Percentiles rank a stretch among this genome's conserved stretches.
Evolutionary conservation across 202 grass and related monocot genomes (phyloP).

Genomic region (Schoenoplectus triqueter): DNA sequence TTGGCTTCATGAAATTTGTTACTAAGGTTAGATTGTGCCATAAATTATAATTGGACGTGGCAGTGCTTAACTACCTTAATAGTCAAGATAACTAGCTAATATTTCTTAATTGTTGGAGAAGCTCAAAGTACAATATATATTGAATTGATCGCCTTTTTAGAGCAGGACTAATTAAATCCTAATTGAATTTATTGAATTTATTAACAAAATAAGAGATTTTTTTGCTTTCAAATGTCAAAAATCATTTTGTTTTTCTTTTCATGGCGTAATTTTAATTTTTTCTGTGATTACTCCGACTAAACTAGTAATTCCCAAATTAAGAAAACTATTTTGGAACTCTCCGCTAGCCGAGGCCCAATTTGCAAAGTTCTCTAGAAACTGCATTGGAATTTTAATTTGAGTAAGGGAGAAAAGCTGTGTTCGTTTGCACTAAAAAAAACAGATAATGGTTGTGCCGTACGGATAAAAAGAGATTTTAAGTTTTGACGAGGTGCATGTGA

Average conservation of each 20-base stretch:
- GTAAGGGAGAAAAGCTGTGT: neutral
- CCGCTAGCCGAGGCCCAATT: no score
- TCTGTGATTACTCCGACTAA: neutral
- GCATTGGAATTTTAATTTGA: neutral
- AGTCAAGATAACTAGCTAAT: neutral
- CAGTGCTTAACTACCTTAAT: constrained; percentile 29
- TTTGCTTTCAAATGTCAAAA: neutral
- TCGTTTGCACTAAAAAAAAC: neutral
- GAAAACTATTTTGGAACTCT: neutral
- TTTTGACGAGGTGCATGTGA: constrained; percentile 4
- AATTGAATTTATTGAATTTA: constrained; percentile 5
- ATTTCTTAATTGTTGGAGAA: neutral
- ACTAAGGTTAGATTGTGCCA: constrained; percentile 34
- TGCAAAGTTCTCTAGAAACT: neutral
- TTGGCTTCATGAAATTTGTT: constrained; percentile 25
- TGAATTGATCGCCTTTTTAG: neutral
- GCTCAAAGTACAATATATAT: neutral
- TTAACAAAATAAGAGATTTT: neutral
- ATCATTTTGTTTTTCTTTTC: neutral
- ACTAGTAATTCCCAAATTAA: neutral
- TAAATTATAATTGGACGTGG: neutral
- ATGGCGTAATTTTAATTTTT: neutral
- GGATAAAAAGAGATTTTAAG: neutral
- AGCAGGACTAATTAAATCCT: neutral
- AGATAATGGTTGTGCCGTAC: neutral